Base-by-base conservation (phyloP, 176 grass and related monocot genomes). In the Paspalum vaginatum region DNA sequence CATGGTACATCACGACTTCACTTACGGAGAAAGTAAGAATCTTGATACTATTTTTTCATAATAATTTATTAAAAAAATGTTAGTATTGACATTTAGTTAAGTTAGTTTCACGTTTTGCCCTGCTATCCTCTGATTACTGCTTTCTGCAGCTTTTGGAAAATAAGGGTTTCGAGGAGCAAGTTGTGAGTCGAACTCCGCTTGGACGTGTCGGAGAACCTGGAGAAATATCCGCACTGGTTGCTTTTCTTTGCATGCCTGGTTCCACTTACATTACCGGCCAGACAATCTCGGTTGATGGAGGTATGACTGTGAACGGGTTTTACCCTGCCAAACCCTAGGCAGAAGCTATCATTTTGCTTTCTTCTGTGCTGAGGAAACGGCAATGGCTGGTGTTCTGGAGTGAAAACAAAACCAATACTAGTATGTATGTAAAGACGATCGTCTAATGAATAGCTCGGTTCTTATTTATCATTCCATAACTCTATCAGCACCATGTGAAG, bases 1-100 rank as follows among this genome's bases (percentile, higher is more conserved):
- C 95, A 4, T 98, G 95, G 95, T 98, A 94, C 78, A 98, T 93
- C 81, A 90, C 57, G 78, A 98, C 95, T 84, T 87, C 88, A 78
- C 86, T 98, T 18, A 85, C 84, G 2, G 80, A 92, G 74, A 53
- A 50, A 61, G 92, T 94, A 82, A 76, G 83, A 40, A 20, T 25
- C 18, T 76, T 14, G 9, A 17, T 40, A 56, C 44, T 68, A 42
- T 72, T 60, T 38, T 40, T 69, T 63, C 8, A 9, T 77, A 15
- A 32, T 32, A 32, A 32, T 32, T 32, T 32, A 32, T 32, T 32
- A 32, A 32, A 32, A 32, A 32, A 32, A 32, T 32, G 32, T 32
- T 32, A 32, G 32, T 32, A 32, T 32, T 32, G 32, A 32, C 32
- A 32, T 32, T 32, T 32, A 1, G 32, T 32, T 32, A 32, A 32